These are phyloP conservation scores for Mycena albidolilacea DNA, from an alignment of 768 basidiomycete genomes.

Conservation along the genomic window DNA sequence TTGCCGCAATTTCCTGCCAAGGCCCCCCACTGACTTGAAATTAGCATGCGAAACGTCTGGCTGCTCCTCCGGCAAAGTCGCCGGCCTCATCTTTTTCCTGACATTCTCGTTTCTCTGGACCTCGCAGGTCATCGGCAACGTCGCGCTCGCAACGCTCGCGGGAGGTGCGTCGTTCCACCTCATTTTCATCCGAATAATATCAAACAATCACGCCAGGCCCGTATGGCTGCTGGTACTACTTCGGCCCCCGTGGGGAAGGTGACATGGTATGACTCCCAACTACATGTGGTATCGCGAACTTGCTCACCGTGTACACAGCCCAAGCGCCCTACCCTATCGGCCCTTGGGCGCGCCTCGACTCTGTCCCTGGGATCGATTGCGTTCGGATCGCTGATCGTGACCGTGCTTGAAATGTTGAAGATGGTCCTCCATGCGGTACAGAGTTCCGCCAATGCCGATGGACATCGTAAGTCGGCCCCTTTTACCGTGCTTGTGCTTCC, in stretches of 20 bases:
- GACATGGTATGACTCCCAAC: conserved; percentile 64
- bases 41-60: conserved; percentile 66
- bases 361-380: conserved; percentile 88
- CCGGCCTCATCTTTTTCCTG: conserved; percentile 83
- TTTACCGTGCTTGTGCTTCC: neutral
- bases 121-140: conserved; percentile 85
- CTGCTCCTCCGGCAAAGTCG: conserved; percentile 83
- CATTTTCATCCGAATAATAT: neutral
- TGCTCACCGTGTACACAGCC: conserved; percentile 58
- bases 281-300: neutral
- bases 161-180: conserved; percentile 65
- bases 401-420: conserved; percentile 78
- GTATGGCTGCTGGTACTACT: conserved; percentile 80
- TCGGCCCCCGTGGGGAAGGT: conserved; percentile 78
- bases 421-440: conserved; percentile 72
- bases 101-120: conserved; percentile 92
- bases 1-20: conserved; percentile 17
- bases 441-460: conserved; percentile 73
- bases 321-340: conserved; percentile 76
- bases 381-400: conserved; percentile 88
- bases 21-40: conserved; percentile 21
- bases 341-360: conserved; percentile 83
- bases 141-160: conserved; percentile 83
- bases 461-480: conserved; percentile 67
- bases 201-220: conserved; percentile 13